Percentiles rank a stretch among this genome's conserved stretches.
phyloP scores from a whole-genome alignment of 179 eudicot genomes.

The Actinidia arguta region DNA sequence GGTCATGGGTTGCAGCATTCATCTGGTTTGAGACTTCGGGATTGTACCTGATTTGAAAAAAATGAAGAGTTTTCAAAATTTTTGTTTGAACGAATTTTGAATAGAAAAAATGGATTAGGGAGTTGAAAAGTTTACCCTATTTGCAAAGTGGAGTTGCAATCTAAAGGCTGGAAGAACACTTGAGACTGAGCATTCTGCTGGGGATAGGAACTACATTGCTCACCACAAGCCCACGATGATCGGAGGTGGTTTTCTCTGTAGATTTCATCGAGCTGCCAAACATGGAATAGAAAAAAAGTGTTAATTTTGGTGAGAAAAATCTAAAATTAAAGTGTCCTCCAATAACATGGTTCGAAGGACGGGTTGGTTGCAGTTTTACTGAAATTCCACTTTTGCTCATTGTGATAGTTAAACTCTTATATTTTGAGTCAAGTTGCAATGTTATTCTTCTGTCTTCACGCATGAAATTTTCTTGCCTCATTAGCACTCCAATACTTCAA shows the following conservation, averaged over 20 bases:
- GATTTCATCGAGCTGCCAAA: conserved; percentile 69
- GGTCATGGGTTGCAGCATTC: conserved; percentile 53
- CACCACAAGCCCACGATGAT: conserved; percentile 67
- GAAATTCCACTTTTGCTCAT: too few species aligned
- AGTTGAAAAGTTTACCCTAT: conserved; percentile 64
- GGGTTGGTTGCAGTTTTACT: too few species aligned
- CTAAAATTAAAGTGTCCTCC: too few species aligned
- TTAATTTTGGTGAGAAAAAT: too few species aligned
- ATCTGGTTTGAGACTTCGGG: conserved; percentile 62
- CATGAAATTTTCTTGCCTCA: too few species aligned
- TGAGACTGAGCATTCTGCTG: conserved; percentile 88
- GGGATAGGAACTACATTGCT: conserved; percentile 50
- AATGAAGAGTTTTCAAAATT: not conserved
- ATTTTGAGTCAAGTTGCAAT: too few species aligned
- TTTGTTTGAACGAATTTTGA: too few species aligned
- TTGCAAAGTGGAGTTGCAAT: conserved; percentile 74
- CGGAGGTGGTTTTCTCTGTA: conserved; percentile 60
- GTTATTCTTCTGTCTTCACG: too few species aligned
- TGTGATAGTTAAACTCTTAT: too few species aligned
- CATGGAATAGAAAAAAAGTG: conserved; percentile 5
- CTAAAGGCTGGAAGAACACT: conserved; percentile 76
- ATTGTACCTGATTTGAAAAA: conserved; percentile 50
- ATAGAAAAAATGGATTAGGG: too few species aligned
- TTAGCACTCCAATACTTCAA: too few species aligned
- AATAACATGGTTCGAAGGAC: too few species aligned